These are phyloP conservation scores for Aspergillus proliferans DNA, from an alignment of 2,329 filamentous ascomycete genomes.

Conservation along the genomic window DNA sequence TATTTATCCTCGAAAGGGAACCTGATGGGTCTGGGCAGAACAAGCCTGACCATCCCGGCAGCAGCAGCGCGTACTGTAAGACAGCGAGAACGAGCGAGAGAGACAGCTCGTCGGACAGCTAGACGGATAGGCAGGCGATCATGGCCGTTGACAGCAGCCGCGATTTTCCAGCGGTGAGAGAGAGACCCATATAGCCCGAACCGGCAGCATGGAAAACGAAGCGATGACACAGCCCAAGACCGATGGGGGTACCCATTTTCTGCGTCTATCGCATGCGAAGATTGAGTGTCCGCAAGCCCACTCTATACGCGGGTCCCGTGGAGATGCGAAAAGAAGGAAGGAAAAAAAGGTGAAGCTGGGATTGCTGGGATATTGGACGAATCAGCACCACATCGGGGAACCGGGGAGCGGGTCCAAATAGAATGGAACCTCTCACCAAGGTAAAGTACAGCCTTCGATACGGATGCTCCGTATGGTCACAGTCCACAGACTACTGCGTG, in stretches of 20 bases:
- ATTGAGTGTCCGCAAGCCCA: not conserved
- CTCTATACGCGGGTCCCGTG: no score
- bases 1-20: slow-evolving; percentile 16
- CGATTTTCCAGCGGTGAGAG: slow-evolving; percentile 73
- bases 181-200: slow-evolving; percentile 47
- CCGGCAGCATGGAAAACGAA: slow-evolving; percentile 2
- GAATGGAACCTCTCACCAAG: not conserved
- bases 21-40: slow-evolving; percentile 41
- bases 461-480: not conserved
- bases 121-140: slow-evolving; percentile 67
- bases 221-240: not conserved
- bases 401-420: not conserved
- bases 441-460: not conserved
- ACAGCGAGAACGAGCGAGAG: slow-evolving; percentile 51
- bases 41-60: slow-evolving; percentile 44
- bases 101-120: slow-evolving; percentile 56
- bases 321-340: no score
- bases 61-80: slow-evolving; percentile 19
- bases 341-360: no score
- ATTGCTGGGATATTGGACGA: not conserved
- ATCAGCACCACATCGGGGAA: not conserved
- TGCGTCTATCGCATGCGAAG: not conserved
- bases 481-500: not conserved
- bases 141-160: slow-evolving; percentile 45
- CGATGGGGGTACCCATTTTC: not conserved